Base-by-base conservation (phyloP, 1,284 basidiomycete genomes). In the Puccinia triticina region DNA sequence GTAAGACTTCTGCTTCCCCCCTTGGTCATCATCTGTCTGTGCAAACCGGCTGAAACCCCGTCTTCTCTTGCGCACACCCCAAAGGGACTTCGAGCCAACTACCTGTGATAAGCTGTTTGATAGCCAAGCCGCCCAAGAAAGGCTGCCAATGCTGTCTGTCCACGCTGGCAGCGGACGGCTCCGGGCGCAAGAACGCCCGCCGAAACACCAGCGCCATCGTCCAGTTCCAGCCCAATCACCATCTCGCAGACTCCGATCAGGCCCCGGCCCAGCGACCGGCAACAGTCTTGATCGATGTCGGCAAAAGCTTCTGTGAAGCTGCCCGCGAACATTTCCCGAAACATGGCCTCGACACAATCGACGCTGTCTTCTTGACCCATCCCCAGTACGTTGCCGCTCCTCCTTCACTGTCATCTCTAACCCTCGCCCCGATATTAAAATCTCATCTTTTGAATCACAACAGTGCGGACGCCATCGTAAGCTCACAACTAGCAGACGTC, bases 311-410 rank as follows among this genome's bases (percentile, higher is more conserved):
- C 87, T 91, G 91, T 85, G 89, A 91, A 18, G 90, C 92, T 69
- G 92, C 93, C 2, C 83, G 92, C 64, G 92, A 94, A 85, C 92
- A 91, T 91, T 94, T 94, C 87, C 93, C 93, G 14, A 91, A 91
- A 85, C 91, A 92, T 85, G 90, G 90, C 18, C 87, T 94, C 76
- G 89, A 93, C 83, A 88, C 88, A 84, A 93, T 94, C 84, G 93
- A 94, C 86, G 93, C 92, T 48, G 89, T 94, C 16, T 88, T 94
- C 32, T 90, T 94, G 61, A 93, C 93, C 0, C 93, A 94, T 87
- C 90, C 91, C 14, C 92, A 93, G 92, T 92, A 82, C 83, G 78
- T 29, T 77, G 73, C 74, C 77, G 14, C n/a, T 32, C 29, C 16
- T 34, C 81, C 73, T 74, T 82, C 40, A 29, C 46, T 21, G 55